Conservation (phyloP, 768 basidiomycete genomes). For the Steccherinum ochraceum region DNA sequence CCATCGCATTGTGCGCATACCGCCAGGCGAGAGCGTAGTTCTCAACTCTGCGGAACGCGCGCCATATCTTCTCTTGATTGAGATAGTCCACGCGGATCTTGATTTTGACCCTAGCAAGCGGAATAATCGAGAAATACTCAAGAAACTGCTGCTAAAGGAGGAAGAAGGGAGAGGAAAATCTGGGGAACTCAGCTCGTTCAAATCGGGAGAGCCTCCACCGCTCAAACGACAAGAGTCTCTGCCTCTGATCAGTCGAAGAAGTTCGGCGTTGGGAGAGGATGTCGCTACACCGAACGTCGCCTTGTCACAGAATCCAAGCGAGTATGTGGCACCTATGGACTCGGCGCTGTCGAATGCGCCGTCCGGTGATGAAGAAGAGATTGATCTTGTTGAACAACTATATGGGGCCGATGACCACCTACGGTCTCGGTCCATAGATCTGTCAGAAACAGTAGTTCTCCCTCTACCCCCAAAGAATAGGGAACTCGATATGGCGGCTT, state of each 20-base stretch:
- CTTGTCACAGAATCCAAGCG: neutral
- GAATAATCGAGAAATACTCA: constrained; percentile 80
- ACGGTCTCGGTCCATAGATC: constrained; percentile 61
- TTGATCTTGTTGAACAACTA: constrained; percentile 94
- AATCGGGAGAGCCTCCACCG: constrained; percentile 3
- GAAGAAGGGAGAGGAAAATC: constrained; percentile 52
- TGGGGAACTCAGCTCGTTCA: constrained; percentile 38
- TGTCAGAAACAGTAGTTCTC: constrained; percentile 80
- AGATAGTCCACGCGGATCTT: constrained; percentile 84
- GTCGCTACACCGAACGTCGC: neutral
- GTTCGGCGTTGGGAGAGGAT: neutral
- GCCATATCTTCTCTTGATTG: constrained; percentile 88
- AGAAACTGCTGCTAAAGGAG: constrained; percentile 67
- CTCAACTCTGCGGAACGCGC: constrained; percentile 96
- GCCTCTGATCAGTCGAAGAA: neutral
- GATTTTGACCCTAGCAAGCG: constrained; percentile 87
- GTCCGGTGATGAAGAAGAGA: constrained; percentile 54
- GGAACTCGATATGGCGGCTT: constrained; percentile 79
- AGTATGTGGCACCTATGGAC: neutral
- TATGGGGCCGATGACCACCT: constrained; percentile 78
- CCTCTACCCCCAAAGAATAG: constrained; percentile 82
- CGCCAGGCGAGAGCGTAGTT: constrained; percentile 95
- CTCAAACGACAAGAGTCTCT: neutral
- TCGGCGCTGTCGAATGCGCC: constrained; percentile 8
- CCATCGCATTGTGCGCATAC: constrained; percentile 94